Evolutionary conservation across 805 yeast genomes (phyloP).

Genomic region (Teunomyces cretensis): DNA sequence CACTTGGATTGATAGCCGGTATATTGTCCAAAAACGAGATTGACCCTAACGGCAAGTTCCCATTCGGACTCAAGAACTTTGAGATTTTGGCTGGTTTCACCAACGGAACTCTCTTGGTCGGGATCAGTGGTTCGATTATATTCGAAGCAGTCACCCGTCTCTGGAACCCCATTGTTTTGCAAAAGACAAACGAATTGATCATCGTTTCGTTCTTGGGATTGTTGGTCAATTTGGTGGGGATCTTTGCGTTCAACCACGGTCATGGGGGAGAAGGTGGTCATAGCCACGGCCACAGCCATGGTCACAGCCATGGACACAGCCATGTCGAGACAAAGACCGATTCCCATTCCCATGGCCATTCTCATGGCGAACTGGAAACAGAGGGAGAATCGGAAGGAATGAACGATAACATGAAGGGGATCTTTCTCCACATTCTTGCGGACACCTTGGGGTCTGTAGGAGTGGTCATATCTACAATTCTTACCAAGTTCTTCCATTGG

Average conservation of each 20-base stretch:
- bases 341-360: conserved; percentile 20
- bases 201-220: conserved; percentile 84
- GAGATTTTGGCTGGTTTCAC: conserved; percentile 95
- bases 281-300: conserved; percentile 42
- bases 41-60: conserved; percentile 64
- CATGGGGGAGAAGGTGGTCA: conserved; percentile 47
- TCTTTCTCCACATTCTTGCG: conserved; percentile 89
- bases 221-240: conserved; percentile 86
- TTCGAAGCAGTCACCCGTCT: conserved; percentile 85
- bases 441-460: conserved; percentile 97
- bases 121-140: conserved; percentile 84
- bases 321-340: conserved; percentile 16
- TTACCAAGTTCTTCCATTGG: conserved; percentile 66
- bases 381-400: conserved; percentile 13
- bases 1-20: conserved; percentile 88
- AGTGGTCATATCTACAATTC: conserved; percentile 84
- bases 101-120: conserved; percentile 83
- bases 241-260: conserved; percentile 91
- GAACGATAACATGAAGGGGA: conserved; percentile 85
- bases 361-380: conserved; percentile 22
- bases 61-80: conserved; percentile 81
- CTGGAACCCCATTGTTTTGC: conserved; percentile 70
- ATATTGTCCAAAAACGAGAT: conserved; percentile 39
- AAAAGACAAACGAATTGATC: conserved; percentile 78
- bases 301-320: conserved; percentile 33